phyloP scores from a whole-genome alignment of 805 yeast species.

The Grigorovia humatica region DNA sequence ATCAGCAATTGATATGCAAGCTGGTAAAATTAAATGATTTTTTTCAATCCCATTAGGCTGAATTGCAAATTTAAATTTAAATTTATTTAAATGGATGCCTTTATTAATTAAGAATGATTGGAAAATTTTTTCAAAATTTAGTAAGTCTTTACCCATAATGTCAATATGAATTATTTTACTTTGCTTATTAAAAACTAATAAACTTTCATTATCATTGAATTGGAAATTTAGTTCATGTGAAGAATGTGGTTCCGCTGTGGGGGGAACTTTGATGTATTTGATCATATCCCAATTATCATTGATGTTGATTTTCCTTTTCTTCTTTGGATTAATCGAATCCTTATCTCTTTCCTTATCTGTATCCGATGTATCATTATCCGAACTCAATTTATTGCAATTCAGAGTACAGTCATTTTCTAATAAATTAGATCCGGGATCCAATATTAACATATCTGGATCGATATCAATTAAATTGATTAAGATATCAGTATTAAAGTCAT shows the following conservation, averaged over 20 bases:
- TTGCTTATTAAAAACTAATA: constrained; percentile 25
- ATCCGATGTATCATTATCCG: background rate
- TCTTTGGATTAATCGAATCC: background rate
- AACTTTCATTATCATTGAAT: constrained; percentile 26
- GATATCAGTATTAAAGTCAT: constrained; percentile 41
- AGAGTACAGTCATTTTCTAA: constrained; percentile 20
- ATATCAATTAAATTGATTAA: constrained; percentile 37
- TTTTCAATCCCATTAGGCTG: background rate
- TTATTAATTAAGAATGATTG: background rate
- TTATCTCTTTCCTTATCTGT: constrained; percentile 1
- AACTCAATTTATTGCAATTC: background rate
- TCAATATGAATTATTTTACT: constrained; percentile 16
- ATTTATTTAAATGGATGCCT: constrained; percentile 1
- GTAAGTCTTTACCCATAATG: constrained; percentile 11
- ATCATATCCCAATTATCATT: constrained; percentile 20
- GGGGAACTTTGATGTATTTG: constrained; percentile 16
- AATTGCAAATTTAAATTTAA: background rate
- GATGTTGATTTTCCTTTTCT: constrained; percentile 1
- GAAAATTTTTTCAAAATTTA: constrained; percentile 3
- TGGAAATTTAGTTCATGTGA: constrained; percentile 32
- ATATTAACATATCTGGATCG: background rate
- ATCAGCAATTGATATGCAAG: background rate
- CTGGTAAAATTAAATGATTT: background rate
- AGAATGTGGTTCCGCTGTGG: too few species aligned
- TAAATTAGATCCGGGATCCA: constrained; percentile 9